Evolutionary conservation across 345 rosid species (phyloP), one percentile per base, ranked within the genome.

Genomic region (Gossypioides kirkii): DNA sequence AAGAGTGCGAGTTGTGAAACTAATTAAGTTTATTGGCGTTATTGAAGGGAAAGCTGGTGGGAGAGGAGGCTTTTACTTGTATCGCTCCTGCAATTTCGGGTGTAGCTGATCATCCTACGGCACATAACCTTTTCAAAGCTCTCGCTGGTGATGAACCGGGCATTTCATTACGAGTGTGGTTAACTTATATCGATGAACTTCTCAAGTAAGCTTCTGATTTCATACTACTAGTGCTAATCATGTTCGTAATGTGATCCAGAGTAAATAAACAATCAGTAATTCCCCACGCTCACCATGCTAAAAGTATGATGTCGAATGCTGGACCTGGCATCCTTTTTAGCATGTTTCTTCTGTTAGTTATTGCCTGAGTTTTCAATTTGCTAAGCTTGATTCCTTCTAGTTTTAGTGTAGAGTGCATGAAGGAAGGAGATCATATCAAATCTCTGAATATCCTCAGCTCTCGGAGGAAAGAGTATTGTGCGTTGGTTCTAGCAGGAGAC

Each of bases 81-180:
- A 89, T 94, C 73, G 86, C 97, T 81, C 91, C 99, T 67, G 92
- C 98, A 56, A 22, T 94, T 74, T 83, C 97, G 47, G 98, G 97
- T 69, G 84, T 92, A 69, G 98, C 98, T 79, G 98, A 94, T 85
- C 89, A 79, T 67, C 82, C 86, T 43, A 94, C 98, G 69, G 98
- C 82, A 50, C 92, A 92, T 80, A 90, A 83, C 82, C 95, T 94
- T 75, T 94, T 87, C 83, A 82, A 86, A 89, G 90, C 91, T 46
- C 94, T 94, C 74, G 85, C 86, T 73, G 83, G 85, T 71, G 85
- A 78, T 78, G 80, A 81, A 65, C 77, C 74, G 54, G 98, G 98
- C 77, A 79, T 94, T 77, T 90, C 97, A 55, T 79, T 92, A 84
- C 82, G 81, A 76, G 71, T 82, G 70, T 94, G 97, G 98, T 73